Evolutionary conservation across 495 filamentous ascomycete genomes (phyloP).

Genomic region (Letharia columbiana): DNA sequence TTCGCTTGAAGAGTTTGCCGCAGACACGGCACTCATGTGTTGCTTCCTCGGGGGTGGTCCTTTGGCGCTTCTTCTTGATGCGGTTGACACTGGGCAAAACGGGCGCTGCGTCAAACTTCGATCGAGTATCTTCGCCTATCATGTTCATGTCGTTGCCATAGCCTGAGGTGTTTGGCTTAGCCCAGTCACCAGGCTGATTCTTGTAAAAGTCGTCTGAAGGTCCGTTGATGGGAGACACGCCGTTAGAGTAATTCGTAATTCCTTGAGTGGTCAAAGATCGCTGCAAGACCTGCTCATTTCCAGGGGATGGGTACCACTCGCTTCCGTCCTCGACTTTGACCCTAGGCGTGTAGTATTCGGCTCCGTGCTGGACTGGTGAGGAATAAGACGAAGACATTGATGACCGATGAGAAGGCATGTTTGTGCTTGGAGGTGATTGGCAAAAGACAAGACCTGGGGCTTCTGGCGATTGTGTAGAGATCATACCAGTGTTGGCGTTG

Average conservation of each 20-base stretch:
- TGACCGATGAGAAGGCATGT: constrained; percentile 27
- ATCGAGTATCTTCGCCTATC: constrained; percentile 18
- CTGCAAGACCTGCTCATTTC: constrained; percentile 23
- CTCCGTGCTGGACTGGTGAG: constrained; percentile 19
- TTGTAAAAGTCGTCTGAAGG: constrained; percentile 26
- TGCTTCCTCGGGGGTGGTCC: constrained; percentile 65
- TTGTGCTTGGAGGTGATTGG: constrained; percentile 26
- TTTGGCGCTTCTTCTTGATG: constrained; percentile 39
- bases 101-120: constrained; percentile 21
- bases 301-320: constrained; percentile 26
- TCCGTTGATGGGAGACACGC: constrained; percentile 19
- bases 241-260: constrained; percentile 20
- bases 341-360: constrained; percentile 23
- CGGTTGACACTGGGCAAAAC: constrained; percentile 26
- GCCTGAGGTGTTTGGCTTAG: constrained; percentile 14
- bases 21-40: constrained; percentile 71
- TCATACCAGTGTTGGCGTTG: constrained; percentile 22
- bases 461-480: constrained; percentile 23
- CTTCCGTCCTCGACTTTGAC: constrained; percentile 26
- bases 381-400: constrained; percentile 28
- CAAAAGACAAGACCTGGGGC: constrained; percentile 27
- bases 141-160: constrained; percentile 16
- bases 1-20: constrained; percentile 71
- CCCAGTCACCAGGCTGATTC: constrained; percentile 15
- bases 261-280: constrained; percentile 21